phyloP scores from a whole-genome alignment of 2,329 filamentous ascomycete genomes.

The Trichoderma breve region DNA sequence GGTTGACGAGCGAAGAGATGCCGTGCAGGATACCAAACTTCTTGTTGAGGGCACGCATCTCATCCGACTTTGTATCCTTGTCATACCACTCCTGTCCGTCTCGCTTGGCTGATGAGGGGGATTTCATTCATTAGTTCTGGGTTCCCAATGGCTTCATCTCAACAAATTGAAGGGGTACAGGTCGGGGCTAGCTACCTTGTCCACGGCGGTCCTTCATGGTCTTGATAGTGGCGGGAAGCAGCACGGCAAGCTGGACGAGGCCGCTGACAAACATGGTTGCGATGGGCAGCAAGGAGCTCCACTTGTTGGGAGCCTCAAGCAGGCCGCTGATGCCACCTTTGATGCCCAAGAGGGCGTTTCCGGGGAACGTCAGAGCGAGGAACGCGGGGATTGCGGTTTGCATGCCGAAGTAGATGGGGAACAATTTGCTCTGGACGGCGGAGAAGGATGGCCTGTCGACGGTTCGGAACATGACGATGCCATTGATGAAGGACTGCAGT shows the following conservation, averaged over 20 bases:
- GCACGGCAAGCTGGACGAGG: conserved; percentile 64
- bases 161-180: not conserved
- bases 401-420: conserved; percentile 84
- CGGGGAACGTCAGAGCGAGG: conserved; percentile 78
- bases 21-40: conserved; percentile 79
- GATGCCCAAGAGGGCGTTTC: conserved; percentile 49
- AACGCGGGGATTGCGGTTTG: conserved; percentile 73
- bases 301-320: conserved; percentile 59
- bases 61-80: conserved; percentile 71
- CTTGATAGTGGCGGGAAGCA: conserved; percentile 73
- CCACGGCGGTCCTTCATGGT: conserved; percentile 73
- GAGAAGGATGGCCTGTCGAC: conserved; percentile 80
- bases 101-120: conserved; percentile 61
- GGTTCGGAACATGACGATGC: conserved; percentile 72
- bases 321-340: conserved; percentile 53
- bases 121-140: not conserved
- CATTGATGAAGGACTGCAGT: conserved; percentile 67
- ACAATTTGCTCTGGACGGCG: conserved; percentile 73
- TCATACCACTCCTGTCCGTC: conserved; percentile 89
- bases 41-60: conserved; percentile 80
- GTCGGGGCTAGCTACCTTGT: conserved; percentile 58
- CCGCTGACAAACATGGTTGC: conserved; percentile 68
- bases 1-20: conserved; percentile 74
- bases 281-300: conserved; percentile 66
- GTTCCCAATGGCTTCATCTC: conserved; percentile 22